Evolutionary conservation across 1,284 basidiomycete species (phyloP).

Genomic region (Malassezia restricta): DNA sequence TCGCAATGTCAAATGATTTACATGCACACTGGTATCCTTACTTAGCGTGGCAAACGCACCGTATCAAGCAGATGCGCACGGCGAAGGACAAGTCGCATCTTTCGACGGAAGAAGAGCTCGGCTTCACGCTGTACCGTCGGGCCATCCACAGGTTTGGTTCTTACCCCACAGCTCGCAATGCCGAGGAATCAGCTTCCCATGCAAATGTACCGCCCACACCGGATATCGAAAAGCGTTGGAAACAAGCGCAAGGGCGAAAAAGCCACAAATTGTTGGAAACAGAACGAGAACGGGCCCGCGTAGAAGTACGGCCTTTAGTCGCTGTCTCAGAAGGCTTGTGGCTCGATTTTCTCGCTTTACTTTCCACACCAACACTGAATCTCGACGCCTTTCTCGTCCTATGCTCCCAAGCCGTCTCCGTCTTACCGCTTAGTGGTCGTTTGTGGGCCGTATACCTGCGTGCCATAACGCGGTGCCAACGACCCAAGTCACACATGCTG

Average conservation of each 20-base stretch:
- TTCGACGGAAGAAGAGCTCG: conserved; percentile 9
- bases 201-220: conserved; percentile 13
- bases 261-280: conserved; percentile 13
- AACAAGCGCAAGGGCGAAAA: background rate
- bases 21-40: conserved; percentile 19
- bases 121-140: conserved; percentile 7
- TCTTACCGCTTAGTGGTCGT: conserved; percentile 21
- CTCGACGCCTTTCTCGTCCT: conserved; percentile 21
- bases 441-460: conserved; percentile 30
- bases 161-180: background rate
- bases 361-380: conserved; percentile 13
- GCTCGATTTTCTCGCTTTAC: conserved; percentile 25
- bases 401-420: conserved; percentile 18
- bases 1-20: conserved; percentile 9
- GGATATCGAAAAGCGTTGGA: conserved; percentile 5
- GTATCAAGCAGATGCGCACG: conserved; percentile 11
- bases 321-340: conserved; percentile 26
- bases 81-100: conserved; percentile 20
- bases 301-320: conserved; percentile 13
- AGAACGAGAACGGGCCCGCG: conserved; percentile 15
- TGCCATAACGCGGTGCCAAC: conserved; percentile 19
- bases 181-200: conserved; percentile 14
- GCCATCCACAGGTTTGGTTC: conserved; percentile 7
- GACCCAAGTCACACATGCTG: conserved; percentile 26
- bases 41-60: conserved; percentile 21